Conservation (phyloP, 1,139 yeast genomes). For the Hansenula sp. region DNA sequence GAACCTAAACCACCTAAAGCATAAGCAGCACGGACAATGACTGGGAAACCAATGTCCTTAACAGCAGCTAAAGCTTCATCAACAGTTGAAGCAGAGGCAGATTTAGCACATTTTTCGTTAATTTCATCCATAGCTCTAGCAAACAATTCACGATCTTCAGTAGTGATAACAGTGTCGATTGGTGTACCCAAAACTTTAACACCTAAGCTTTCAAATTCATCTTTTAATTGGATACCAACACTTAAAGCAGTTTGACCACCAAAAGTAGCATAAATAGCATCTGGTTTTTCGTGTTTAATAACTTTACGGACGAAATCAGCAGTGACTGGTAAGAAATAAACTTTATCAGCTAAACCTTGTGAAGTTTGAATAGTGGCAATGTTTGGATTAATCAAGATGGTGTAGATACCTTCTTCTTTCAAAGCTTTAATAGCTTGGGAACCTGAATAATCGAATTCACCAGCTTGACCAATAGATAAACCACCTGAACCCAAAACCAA, state of each 20-base stretch:
- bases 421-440: constrained; percentile 92
- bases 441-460: constrained; percentile 98
- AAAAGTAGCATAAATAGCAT: constrained; percentile 93
- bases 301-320: constrained; percentile 96
- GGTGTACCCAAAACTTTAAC: constrained; percentile 96
- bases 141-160: constrained; percentile 96
- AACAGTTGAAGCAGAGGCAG: constrained; percentile 77
- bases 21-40: constrained; percentile 95
- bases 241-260: constrained; percentile 98
- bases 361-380: constrained; percentile 99
- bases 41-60: constrained; percentile 86
- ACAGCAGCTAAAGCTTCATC: constrained; percentile 85
- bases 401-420: constrained; percentile 95
- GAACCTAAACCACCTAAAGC: constrained; percentile 98
- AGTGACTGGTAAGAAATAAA: constrained; percentile 93
- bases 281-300: constrained; percentile 92
- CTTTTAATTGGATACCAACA: constrained; percentile 94
- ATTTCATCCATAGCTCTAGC: constrained; percentile 94
- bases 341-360: constrained; percentile 95
- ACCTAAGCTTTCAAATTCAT: constrained; percentile 87
- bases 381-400: constrained; percentile 93
- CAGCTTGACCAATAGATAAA: constrained; percentile 98
- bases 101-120: constrained; percentile 89
- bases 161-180: constrained; percentile 90
- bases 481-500: constrained; percentile 98